phyloP scores from a whole-genome alignment of 2,329 filamentous ascomycete genomes.

The Celoporthe dispersa region DNA sequence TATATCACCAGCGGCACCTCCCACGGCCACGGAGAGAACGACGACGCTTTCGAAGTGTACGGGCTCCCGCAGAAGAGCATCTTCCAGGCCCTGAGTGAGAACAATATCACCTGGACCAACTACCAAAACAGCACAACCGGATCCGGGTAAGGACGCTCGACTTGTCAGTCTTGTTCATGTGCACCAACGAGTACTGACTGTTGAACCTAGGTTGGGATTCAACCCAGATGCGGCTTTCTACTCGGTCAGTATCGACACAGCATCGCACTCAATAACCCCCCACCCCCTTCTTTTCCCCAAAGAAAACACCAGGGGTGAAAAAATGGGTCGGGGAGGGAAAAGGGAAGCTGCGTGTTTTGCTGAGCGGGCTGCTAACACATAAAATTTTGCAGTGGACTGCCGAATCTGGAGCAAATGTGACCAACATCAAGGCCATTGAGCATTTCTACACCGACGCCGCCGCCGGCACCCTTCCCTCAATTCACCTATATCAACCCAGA shows the following conservation, averaged over 20 bases:
- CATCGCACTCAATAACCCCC: background rate
- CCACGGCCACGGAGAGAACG: slow-evolving; percentile 38
- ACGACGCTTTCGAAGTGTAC: slow-evolving; percentile 35
- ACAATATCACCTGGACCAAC: slow-evolving; percentile 49
- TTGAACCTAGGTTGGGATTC: slow-evolving; percentile 12
- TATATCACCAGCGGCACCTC: slow-evolving; percentile 38
- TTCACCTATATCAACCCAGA: slow-evolving; percentile 56
- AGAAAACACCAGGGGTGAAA: background rate
- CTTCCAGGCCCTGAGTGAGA: slow-evolving; percentile 48
- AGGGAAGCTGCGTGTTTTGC: background rate
- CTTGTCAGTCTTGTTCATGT: background rate
- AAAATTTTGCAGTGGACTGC: slow-evolving; percentile 36
- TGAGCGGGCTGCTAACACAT: background rate
- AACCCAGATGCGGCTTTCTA: slow-evolving; percentile 49
- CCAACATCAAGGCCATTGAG: slow-evolving; percentile 37
- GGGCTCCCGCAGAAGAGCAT: slow-evolving; percentile 40
- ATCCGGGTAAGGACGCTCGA: slow-evolving; percentile 31
- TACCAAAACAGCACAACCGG: slow-evolving; percentile 48
- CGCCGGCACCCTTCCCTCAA: slow-evolving; percentile 48
- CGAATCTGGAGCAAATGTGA: slow-evolving; percentile 10
- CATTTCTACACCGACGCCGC: slow-evolving; percentile 50
- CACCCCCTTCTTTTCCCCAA: no score
- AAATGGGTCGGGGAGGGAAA: background rate
- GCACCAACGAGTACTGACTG: background rate
- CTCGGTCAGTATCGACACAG: slow-evolving; percentile 20